Evolutionary conservation across 1,284 basidiomycete species (phyloP).

Genomic region (Papiliotrema nemorosa): DNA sequence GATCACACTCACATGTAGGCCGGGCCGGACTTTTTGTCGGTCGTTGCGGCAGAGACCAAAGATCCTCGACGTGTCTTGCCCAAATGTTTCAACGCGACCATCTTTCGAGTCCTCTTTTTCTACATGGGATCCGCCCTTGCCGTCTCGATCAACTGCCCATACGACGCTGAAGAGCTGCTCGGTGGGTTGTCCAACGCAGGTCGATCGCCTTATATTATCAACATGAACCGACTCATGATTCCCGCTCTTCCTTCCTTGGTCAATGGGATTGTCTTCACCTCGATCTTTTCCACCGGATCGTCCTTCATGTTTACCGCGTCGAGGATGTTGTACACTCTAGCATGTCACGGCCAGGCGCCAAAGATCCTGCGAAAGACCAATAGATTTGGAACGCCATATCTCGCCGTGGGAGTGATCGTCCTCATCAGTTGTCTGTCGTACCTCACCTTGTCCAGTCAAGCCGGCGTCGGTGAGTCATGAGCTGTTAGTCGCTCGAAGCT

Average conservation of each 20-base stretch:
- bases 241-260: constrained; percentile 42
- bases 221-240: constrained; percentile 42
- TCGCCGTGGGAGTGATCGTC: constrained; percentile 23
- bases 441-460: constrained; percentile 22
- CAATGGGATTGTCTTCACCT: constrained; percentile 39
- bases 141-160: constrained; percentile 29
- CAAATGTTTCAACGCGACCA: constrained; percentile 31
- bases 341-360: constrained; percentile 33
- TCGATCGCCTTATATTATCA: constrained; percentile 2
- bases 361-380: constrained; percentile 26
- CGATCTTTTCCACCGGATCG: constrained; percentile 43
- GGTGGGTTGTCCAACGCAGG: constrained; percentile 3
- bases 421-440: constrained; percentile 29
- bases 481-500: neutral
- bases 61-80: constrained; percentile 30
- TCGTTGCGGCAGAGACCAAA: constrained; percentile 14
- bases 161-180: constrained; percentile 8
- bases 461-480: constrained; percentile 3
- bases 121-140: constrained; percentile 33
- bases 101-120: constrained; percentile 37
- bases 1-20: neutral
- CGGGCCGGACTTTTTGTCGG: constrained; percentile 25
- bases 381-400: constrained; percentile 23
- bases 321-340: constrained; percentile 33
- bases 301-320: constrained; percentile 32